Percentiles rank a stretch among this genome's conserved stretches.
These are phyloP conservation scores for Eimeria maxima DNA, from an alignment of 169 alveolate genomes.

Conservation along the genomic window DNA sequence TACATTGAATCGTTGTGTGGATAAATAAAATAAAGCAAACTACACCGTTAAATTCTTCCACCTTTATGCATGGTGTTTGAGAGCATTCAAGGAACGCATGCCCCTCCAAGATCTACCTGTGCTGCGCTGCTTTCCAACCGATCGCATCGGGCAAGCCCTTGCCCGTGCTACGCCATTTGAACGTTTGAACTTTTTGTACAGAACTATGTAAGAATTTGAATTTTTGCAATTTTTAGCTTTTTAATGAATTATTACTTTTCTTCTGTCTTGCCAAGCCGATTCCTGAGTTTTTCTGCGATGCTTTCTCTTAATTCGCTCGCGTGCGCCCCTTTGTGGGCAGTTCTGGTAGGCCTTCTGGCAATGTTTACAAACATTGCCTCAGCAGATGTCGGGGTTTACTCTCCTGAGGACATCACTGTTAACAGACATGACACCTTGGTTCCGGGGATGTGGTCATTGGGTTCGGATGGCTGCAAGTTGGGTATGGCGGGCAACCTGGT, in stretches of 20 bases:
- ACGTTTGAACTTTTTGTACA: no score
- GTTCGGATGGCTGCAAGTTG: not conserved
- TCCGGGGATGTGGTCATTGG: not conserved
- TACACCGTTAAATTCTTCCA: no score
- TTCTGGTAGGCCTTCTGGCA: not conserved
- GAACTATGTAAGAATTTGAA: not conserved
- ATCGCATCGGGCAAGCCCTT: no score
- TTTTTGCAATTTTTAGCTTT: not conserved
- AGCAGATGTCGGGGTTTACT: not conserved
- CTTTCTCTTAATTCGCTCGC: not conserved
- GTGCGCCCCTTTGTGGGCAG: not conserved
- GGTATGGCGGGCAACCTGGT: slow-evolving; percentile 24
- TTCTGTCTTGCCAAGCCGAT: not conserved
- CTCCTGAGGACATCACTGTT: not conserved
- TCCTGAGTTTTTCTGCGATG: not conserved
- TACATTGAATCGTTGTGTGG: no score
- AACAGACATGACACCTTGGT: not conserved
- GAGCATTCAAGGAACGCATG: no score
- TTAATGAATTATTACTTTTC: no score
- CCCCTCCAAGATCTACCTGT: no score
- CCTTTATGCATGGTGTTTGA: no score
- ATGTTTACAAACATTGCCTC: not conserved
- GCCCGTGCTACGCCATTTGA: no score
- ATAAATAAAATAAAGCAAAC: no score
- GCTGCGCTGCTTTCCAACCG: no score